These are phyloP conservation scores for Mychonastes homosphaera DNA, from an alignment of 139 green algal genomes.

Conservation along the genomic window DNA sequence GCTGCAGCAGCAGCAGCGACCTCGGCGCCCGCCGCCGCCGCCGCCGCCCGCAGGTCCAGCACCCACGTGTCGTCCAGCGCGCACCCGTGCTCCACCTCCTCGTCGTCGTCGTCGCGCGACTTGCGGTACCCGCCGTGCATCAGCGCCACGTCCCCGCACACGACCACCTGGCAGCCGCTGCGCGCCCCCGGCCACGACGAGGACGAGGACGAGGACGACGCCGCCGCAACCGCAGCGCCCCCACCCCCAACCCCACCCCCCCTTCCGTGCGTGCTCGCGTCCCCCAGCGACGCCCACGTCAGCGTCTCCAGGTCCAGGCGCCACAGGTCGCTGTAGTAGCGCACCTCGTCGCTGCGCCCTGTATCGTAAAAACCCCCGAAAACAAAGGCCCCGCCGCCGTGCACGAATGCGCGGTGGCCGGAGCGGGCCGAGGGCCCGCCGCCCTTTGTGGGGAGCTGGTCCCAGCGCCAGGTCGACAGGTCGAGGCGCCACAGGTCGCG, in stretches of 20 bases:
- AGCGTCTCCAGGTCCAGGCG: slow-evolving; percentile 64
- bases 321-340: slow-evolving; percentile 93
- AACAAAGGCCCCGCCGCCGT: slow-evolving; percentile 68
- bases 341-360: slow-evolving; percentile 45
- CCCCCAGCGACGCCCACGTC: slow-evolving; percentile 48
- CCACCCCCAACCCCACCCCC: neutral
- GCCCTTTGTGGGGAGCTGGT: slow-evolving; percentile 66
- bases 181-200: slow-evolving; percentile 33
- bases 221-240: neutral
- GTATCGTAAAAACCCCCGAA: slow-evolving; percentile 97
- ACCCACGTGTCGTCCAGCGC: slow-evolving; percentile 80
- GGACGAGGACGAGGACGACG: neutral
- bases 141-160: slow-evolving; percentile 59
- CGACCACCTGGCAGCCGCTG: slow-evolving; percentile 52
- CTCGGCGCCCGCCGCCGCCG: neutral
- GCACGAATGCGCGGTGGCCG: slow-evolving; percentile 79
- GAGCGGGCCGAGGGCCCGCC: slow-evolving; percentile 61
- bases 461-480: slow-evolving; percentile 75
- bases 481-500: slow-evolving; percentile 90
- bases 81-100: slow-evolving; percentile 67
- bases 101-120: slow-evolving; percentile 51
- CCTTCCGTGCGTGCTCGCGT: neutral
- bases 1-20: neutral
- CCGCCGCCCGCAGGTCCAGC: slow-evolving; percentile 35
- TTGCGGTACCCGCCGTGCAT: slow-evolving; percentile 86